These are phyloP conservation scores for Fraxinus platypoda DNA, from an alignment of 305 asterid species.

Conservation along the genomic window DNA sequence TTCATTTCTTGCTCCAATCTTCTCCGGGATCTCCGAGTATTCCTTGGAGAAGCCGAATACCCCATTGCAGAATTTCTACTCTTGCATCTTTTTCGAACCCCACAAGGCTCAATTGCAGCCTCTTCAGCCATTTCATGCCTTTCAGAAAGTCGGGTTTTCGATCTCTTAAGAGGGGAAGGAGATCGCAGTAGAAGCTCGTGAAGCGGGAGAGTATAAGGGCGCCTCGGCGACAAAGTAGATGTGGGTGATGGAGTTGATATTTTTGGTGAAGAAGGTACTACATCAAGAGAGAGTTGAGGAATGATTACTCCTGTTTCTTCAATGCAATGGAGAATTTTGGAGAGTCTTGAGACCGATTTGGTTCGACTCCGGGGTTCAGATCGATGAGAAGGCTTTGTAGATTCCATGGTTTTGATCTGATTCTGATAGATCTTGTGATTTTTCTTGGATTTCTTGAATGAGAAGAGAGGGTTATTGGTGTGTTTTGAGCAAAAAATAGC, in stretches of 20 bases:
- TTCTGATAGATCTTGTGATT: slow-evolving; percentile 14
- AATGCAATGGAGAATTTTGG: slow-evolving; percentile 59
- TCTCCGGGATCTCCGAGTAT: slow-evolving; percentile 54
- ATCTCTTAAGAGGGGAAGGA: slow-evolving; percentile 59
- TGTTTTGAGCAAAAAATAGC: slow-evolving; percentile 34
- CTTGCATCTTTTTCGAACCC: slow-evolving; percentile 46
- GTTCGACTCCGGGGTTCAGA: slow-evolving; percentile 49
- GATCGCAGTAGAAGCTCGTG: slow-evolving; percentile 63
- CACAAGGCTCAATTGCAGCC: slow-evolving; percentile 41
- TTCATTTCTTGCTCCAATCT: slow-evolving; percentile 63
- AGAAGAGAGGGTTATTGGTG: background rate
- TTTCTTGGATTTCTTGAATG: slow-evolving; percentile 18
- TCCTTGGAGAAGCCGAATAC: slow-evolving; percentile 57
- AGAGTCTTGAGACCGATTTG: slow-evolving; percentile 66
- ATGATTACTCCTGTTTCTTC: slow-evolving; percentile 41
- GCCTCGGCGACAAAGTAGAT: slow-evolving; percentile 51
- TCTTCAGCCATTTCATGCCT: slow-evolving; percentile 52
- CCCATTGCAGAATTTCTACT: slow-evolving; percentile 34
- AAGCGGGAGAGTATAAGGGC: slow-evolving; percentile 54
- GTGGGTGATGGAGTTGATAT: slow-evolving; percentile 45
- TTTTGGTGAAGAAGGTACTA: slow-evolving; percentile 61
- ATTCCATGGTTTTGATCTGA: slow-evolving; percentile 41
- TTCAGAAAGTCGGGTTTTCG: slow-evolving; percentile 51
- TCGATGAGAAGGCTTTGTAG: slow-evolving; percentile 44
- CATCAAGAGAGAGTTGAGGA: slow-evolving; percentile 62